Evolutionary conservation across 2,329 filamentous ascomycete genomes (phyloP), one percentile per base, ranked within the genome.

Genomic region (Pseudogymnoascus sp.): DNA sequence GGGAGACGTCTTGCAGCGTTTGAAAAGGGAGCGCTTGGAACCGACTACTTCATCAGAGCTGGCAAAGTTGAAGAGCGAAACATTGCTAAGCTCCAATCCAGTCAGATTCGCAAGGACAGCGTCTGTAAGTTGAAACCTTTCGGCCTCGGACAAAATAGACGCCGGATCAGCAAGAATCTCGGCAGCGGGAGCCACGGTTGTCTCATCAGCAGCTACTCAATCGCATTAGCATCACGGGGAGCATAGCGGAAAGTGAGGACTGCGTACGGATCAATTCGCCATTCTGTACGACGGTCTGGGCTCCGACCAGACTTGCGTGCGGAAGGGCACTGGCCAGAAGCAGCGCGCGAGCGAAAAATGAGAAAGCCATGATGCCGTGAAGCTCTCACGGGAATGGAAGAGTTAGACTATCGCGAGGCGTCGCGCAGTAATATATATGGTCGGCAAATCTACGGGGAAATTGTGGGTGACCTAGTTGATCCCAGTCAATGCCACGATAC

Each of bases 1-100:
- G 5, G 68, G 68, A 12, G 65, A 65, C 8, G 60, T 35, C 58
- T 69, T 70, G 57, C 68, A 70, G 25, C 28, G 47, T 15, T 53
- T 53, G 25, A 53, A 18, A 12, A 53, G 5, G 47, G 47, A 53
- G n/a, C 47, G 47, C 47, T 53, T 53, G 28, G 47, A 43, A 25
- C 11, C 25, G 18, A 18, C 25, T 18, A 11, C 47, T 58, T 53
- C 47, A 33, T 30, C 47, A 12, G 47, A 33, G 47, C 47, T n/a
- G 9, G 47, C 61, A 38, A 66, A 65, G 14, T 36, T 28, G 37
- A 65, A 66, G 2, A 64, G 41, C 2, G 63, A 60, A 33, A 57
- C 36, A 39, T 63, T 66, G 20, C 35, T 61, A 9, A 62, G 43
- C 25, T 63, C 60, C 14, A 64, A 41, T 43, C 25, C 39, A 7